phyloP scores from a whole-genome alignment of 306 rosid species.

The Vigna mungo region DNA sequence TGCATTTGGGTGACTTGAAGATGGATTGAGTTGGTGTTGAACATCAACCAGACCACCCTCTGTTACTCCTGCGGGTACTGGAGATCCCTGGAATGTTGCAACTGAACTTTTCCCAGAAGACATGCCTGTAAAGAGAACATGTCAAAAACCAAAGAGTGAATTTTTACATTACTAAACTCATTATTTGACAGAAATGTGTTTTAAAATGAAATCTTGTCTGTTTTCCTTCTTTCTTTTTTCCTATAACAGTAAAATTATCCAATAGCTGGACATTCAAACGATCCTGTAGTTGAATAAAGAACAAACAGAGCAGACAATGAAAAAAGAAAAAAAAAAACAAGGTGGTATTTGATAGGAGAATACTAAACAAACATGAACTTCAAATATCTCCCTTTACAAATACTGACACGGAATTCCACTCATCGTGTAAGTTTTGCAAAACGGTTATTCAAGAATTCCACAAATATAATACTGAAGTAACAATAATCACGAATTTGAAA shows the following conservation, averaged over 20 bases:
- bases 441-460: not conserved
- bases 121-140: constrained; percentile 63
- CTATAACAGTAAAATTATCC: not conserved
- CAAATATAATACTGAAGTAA: constrained; percentile 6
- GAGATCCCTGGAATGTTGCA: constrained; percentile 64
- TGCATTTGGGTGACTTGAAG: constrained; percentile 54
- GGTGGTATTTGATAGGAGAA: constrained; percentile 20
- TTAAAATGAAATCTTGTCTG: not conserved
- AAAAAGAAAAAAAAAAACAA: not conserved
- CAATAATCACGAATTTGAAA: constrained; percentile 14
- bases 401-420: not conserved
- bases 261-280: constrained; percentile 1
- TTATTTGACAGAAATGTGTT: not conserved
- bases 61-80: constrained; percentile 51
- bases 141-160: constrained; percentile 7
- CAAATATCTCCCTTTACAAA: constrained; percentile 3
- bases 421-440: not conserved
- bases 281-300: too few relatives aligned
- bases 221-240: not conserved
- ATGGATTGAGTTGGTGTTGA: constrained; percentile 63
- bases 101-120: constrained; percentile 60
- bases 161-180: not conserved
- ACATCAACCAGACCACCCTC: constrained; percentile 56
- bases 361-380: constrained; percentile 13
- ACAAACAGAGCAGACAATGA: too few relatives aligned